Evolutionary conservation across 495 filamentous ascomycete genomes (phyloP).

Genomic region (Pyrenula massariospora): DNA sequence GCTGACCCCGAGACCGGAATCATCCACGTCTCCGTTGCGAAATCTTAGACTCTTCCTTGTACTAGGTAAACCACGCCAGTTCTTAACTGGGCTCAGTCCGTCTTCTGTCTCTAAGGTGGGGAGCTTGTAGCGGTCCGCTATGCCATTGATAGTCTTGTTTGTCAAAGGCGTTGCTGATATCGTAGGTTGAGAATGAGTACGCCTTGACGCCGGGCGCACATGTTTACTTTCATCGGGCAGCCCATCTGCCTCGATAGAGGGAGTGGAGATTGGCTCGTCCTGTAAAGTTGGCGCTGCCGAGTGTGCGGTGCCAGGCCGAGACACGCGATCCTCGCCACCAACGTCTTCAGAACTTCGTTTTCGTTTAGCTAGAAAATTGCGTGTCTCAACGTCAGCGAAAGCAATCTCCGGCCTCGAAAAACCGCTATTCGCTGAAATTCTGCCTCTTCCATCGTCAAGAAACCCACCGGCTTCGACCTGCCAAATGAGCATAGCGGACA

Average conservation of each 20-base stretch:
- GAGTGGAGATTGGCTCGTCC: not conserved
- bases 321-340: not conserved
- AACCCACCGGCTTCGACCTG: constrained; percentile 89
- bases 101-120: not conserved
- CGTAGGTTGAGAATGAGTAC: not conserved
- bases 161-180: not conserved
- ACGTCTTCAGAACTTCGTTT: not conserved
- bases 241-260: not conserved
- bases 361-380: not conserved
- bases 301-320: not conserved
- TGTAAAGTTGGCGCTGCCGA: not conserved
- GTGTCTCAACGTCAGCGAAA: not conserved
- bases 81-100: not conserved
- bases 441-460: not conserved
- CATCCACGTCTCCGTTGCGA: not conserved
- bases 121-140: not conserved
- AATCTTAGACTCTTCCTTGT: not conserved
- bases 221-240: not conserved
- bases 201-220: not conserved
- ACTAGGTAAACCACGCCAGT: not conserved
- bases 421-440: not conserved
- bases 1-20: not conserved
- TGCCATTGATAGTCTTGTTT: not conserved
- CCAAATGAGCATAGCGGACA: constrained; percentile 92
- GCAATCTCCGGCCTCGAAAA: not conserved